phyloP scores from a whole-genome alignment of 768 basidiomycete genomes.

The Lactarius sp. region DNA sequence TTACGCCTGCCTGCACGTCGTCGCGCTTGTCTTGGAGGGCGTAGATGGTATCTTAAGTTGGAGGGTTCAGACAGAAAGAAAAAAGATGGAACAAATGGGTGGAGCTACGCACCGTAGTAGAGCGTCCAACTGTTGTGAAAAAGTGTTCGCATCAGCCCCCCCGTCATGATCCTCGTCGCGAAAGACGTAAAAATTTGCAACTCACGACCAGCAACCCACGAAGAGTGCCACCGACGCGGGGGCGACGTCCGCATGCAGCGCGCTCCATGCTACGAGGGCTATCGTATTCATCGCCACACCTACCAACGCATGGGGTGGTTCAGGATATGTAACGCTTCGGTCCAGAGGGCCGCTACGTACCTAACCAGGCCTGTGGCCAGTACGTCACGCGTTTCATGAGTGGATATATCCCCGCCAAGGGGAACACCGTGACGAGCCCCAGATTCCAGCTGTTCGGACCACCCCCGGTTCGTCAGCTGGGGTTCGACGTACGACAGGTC shows the following conservation, averaged over 20 bases:
- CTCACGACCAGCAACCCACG: conserved; percentile 8
- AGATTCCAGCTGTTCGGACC: conserved; percentile 18
- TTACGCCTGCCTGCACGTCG: conserved; percentile 53
- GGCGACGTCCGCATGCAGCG: not conserved
- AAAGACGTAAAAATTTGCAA: not conserved
- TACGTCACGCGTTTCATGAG: conserved; percentile 32
- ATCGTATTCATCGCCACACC: conserved; percentile 26
- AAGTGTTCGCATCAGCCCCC: not conserved
- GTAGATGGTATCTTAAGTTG: conserved; percentile 55
- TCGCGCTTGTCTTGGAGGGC: conserved; percentile 58
- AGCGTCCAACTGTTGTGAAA: conserved; percentile 15
- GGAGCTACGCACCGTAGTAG: conserved; percentile 20
- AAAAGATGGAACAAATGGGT: no score
- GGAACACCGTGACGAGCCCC: conserved; percentile 27
- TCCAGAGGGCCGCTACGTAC: conserved; percentile 12
- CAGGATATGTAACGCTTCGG: not conserved
- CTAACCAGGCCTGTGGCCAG: conserved; percentile 33
- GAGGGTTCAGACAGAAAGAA: conserved; percentile 34
- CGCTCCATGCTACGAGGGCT: conserved; percentile 22
- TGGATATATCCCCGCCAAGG: conserved; percentile 29
- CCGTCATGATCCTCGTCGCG: not conserved
- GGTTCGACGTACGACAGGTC: not conserved
- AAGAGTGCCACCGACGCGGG: not conserved
- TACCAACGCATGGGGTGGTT: conserved; percentile 12
- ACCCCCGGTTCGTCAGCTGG: not conserved